These are phyloP conservation scores for Hymenoscyphus fructigenus DNA, from an alignment of 2,329 filamentous ascomycete genomes.

Conservation along the genomic window DNA sequence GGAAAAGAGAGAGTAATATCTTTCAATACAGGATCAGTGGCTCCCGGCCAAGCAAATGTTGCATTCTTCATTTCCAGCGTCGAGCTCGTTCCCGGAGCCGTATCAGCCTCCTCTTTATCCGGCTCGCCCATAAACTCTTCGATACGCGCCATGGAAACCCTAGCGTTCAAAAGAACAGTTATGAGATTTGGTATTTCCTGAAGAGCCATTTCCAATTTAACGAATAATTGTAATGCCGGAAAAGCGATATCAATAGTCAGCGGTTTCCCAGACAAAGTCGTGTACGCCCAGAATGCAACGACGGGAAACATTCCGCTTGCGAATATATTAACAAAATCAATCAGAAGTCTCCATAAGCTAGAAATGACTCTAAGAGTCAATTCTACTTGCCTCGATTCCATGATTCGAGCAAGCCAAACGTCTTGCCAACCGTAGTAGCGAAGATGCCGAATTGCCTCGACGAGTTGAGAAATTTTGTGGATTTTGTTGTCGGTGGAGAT, in stretches of 20 bases:
- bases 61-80: slow-evolving; percentile 58
- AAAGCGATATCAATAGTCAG: slow-evolving; percentile 82
- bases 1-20: slow-evolving; percentile 55
- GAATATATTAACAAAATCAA: slow-evolving; percentile 68
- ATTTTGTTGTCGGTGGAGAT: slow-evolving; percentile 74
- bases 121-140: slow-evolving; percentile 86
- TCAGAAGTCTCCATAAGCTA: slow-evolving; percentile 59
- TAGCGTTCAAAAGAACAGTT: slow-evolving; percentile 75
- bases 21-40: slow-evolving; percentile 52
- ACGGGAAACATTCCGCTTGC: slow-evolving; percentile 76
- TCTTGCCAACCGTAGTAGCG: slow-evolving; percentile 69
- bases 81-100: slow-evolving; percentile 15
- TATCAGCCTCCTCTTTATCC: slow-evolving; percentile 61
- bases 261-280: slow-evolving; percentile 63
- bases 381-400: slow-evolving; percentile 67
- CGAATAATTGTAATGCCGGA: slow-evolving; percentile 79
- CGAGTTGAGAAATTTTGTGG: slow-evolving; percentile 80
- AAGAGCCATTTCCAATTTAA: slow-evolving; percentile 70
- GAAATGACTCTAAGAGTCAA: slow-evolving; percentile 64
- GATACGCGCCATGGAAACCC: slow-evolving; percentile 78
- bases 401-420: slow-evolving; percentile 68
- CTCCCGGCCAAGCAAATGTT: slow-evolving; percentile 78
- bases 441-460: slow-evolving; percentile 52
- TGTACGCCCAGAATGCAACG: slow-evolving; percentile 79
- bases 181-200: slow-evolving; percentile 74